These are phyloP conservation scores for Hypoxylon sp. DNA, from an alignment of 2,329 filamentous ascomycete genomes.

Conservation along the genomic window DNA sequence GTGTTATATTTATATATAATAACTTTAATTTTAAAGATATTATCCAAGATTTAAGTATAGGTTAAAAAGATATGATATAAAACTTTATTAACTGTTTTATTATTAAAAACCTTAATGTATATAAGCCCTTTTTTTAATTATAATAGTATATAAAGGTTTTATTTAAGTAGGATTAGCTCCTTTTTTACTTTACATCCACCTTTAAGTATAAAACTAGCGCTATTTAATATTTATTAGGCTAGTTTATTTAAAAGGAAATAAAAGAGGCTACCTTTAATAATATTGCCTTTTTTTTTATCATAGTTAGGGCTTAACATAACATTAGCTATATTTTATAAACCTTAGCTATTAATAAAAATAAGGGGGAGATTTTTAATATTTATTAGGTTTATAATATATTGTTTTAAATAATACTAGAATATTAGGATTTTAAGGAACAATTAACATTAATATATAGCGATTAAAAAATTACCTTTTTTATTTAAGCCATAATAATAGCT, in stretches of 20 bases:
- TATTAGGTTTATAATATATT: conserved; percentile 1
- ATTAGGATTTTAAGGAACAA: conserved; percentile 2
- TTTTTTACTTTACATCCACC: too few species aligned
- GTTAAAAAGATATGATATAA: not conserved
- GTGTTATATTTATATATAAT: conserved; percentile 5
- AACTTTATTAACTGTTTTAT: conserved; percentile 2
- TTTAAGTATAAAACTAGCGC: too few species aligned
- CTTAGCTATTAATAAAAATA: too few species aligned
- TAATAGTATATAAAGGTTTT: not conserved
- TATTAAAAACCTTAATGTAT: not conserved
- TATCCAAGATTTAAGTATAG: not conserved
- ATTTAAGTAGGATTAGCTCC: too few species aligned
- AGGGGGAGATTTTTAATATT: not conserved
- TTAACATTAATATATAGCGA: not conserved
- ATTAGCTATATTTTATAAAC: too few species aligned
- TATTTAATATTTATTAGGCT: too few species aligned
- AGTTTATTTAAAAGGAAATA: too few species aligned
- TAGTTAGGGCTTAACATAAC: too few species aligned
- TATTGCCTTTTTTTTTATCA: too few species aligned
- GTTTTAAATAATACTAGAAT: not conserved
- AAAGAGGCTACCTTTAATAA: too few species aligned
- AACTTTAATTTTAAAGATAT: conserved; percentile 10
- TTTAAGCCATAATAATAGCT: not conserved
- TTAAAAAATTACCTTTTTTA: conserved; percentile 8
- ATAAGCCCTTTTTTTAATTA: conserved; percentile 1